Conservation (phyloP, 148 eudicot species). For the Salicornia ramosissima region DNA sequence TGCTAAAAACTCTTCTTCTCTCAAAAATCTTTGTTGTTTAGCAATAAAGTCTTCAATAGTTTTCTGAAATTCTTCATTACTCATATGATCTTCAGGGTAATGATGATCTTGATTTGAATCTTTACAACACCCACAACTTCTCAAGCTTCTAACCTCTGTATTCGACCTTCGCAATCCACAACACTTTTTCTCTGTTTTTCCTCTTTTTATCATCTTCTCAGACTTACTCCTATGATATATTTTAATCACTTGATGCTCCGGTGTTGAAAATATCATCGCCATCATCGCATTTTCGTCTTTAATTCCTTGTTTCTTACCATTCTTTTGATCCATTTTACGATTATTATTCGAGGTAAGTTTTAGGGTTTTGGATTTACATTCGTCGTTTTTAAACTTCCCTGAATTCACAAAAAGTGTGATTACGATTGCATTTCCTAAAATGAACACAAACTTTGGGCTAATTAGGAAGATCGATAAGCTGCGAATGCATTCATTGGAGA, state of each 20-base stretch:
- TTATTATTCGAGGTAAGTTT: not conserved
- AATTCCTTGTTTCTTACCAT: conserved; percentile 12
- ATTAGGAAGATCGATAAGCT: conserved; percentile 27
- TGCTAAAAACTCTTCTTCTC: conserved; percentile 52
- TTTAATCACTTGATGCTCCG: conserved; percentile 25
- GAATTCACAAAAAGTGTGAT: conserved; percentile 53
- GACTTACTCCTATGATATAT: conserved; percentile 50
- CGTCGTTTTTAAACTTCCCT: conserved; percentile 14
- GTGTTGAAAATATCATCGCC: conserved; percentile 19
- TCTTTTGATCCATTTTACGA: conserved; percentile 11
- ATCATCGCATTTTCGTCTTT: conserved; percentile 21
- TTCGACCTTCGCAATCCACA: conserved; percentile 38
- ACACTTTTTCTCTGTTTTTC: not conserved
- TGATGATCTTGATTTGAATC: conserved; percentile 13
- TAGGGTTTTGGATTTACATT: conserved; percentile 8
- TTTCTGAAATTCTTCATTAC: conserved; percentile 55
- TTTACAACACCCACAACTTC: conserved; percentile 19
- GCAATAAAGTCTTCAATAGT: conserved; percentile 78
- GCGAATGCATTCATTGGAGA: conserved; percentile 41
- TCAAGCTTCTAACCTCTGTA: conserved; percentile 37
- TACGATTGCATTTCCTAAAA: conserved; percentile 65
- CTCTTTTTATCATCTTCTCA: conserved; percentile 32
- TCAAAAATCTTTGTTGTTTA: conserved; percentile 67
- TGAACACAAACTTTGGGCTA: conserved; percentile 68
- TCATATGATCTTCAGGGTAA: conserved; percentile 61